Base-by-base conservation (phyloP, 805 yeast species). In the Starmerella asiatica region DNA sequence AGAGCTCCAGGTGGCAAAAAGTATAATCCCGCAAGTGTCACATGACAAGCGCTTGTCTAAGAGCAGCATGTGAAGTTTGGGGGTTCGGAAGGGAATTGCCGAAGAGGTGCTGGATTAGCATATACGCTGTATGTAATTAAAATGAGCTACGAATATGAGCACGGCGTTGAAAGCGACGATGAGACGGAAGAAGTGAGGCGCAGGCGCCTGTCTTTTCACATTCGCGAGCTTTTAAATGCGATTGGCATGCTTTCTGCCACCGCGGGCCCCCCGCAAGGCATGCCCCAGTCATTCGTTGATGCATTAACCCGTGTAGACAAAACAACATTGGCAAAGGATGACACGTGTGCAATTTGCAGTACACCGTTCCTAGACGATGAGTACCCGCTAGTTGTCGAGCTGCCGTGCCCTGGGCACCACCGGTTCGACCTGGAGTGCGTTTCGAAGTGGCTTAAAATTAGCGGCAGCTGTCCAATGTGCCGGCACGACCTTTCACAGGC, bases 381-480 rank as follows among this genome's bases (percentile, higher is more conserved):
- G 34, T 76, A 78, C 52, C 94, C 95, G 2, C 62, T 86, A 35
- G 75, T 86, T 11, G 94, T 84, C 15, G 64, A 69, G 49, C 64
- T 86, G 20, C 78, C 77, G 3, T 86, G 97, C 58, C 65, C 67
- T 29, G 55, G 61, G 6, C 68, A 64, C 28, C 97, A 86, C 57
- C 68, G 68, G 31, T 86, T 81, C 58, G 97, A 86, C 56, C 64
- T 85, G 47, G 96, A 88, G 49, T 86, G 96, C 56, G 75, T 88
- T 29, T 78, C 79, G 0, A 91, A 93, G 0, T 86, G 97, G 97
- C 64, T 88, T 38, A 71, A 73, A 46, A 63, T 75, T 35, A 56
- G 58, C 39, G 47, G 63, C 9, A 62, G 65, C 3, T 86, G 97
- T 54, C 97, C 97, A 0, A 58, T 88, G 52, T 88, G 96, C 55